Evolutionary conservation across 495 filamentous ascomycete species (phyloP), one percentile per base, ranked within the genome.

Genomic region (Neurospora sp.): DNA sequence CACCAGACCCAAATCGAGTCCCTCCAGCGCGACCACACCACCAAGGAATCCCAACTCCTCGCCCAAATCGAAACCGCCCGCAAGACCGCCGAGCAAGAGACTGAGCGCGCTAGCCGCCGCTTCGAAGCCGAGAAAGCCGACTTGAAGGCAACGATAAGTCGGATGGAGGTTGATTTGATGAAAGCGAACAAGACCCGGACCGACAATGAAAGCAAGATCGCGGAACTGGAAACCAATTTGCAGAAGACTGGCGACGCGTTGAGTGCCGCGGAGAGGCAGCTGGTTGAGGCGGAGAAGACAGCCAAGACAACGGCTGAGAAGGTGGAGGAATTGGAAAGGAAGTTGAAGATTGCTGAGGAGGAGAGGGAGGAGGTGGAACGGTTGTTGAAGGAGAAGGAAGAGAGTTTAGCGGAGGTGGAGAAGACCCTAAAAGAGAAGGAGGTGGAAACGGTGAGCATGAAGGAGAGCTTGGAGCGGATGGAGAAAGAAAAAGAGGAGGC

Each of bases 121-220:
- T 76, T 77, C 0, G 90, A 92, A 39, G 88, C 87, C 1, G 90
- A 92, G 75, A 85, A 88, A 74, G 86, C 89, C 11, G 89, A 90
- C 70, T 77, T 92, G 59, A 87, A 88, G 72, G 87, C 87, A 35
- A 90, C 85, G 20, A 86, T 90, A 48, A 85, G 83, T 72, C 80
- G 85, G 31, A 78, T 92, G 27, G 88, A 90, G 76, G 84, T 86
- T 10, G 87, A 91, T 69, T 74, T 92, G 46, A 86, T 89, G 78
- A 91, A 89, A 83, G 85, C 82, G 42, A 85, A 83, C 59, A 92
- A 86, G 78, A 85, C 79, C 76, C 86, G 82, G 79, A 75, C 84
- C 0, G 74, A 8, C 9, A 76, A 72, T 9, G 83, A 83, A 46
- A 70, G 9, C 37, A 71, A 72, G 78, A 48, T 72, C 1, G 39